Percentiles rank a stretch among this genome's conserved stretches.
phyloP scores from a whole-genome alignment of 768 basidiomycete species.

The Royoungia palumana region DNA sequence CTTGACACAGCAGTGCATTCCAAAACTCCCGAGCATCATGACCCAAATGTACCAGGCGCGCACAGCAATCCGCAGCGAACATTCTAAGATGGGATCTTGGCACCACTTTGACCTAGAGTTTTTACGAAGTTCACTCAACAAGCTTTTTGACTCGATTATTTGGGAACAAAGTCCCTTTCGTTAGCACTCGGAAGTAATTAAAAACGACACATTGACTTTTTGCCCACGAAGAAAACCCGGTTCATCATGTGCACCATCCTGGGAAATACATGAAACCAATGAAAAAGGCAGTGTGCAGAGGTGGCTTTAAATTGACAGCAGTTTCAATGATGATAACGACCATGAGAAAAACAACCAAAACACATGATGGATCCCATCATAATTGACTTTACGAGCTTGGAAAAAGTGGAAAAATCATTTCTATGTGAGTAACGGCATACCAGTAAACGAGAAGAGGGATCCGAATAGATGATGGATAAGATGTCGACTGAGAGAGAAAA shows the following conservation, averaged over 20 bases:
- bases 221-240: constrained; percentile 3
- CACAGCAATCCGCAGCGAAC: no score
- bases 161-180: not conserved
- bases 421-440: constrained; percentile 30
- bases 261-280: constrained; percentile 1
- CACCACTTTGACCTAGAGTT: not conserved
- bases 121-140: not conserved
- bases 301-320: constrained; percentile 2
- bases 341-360: constrained; percentile 16
- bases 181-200: not conserved
- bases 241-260: not conserved
- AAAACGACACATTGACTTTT: not conserved
- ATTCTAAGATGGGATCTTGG: no score
- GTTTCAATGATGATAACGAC: constrained; percentile 7
- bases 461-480: constrained; percentile 34
- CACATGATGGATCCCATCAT: constrained; percentile 10
- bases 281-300: not conserved
- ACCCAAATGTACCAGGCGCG: no score
- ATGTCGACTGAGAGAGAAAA: constrained; percentile 12
- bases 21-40: no score
- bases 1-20: no score
- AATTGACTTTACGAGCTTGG: constrained; percentile 8
- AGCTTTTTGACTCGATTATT: not conserved
- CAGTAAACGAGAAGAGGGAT: constrained; percentile 13
- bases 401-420: constrained; percentile 5